Evolutionary conservation across 768 basidiomycete genomes (phyloP).

Genomic region (Termitomyces sp.): DNA sequence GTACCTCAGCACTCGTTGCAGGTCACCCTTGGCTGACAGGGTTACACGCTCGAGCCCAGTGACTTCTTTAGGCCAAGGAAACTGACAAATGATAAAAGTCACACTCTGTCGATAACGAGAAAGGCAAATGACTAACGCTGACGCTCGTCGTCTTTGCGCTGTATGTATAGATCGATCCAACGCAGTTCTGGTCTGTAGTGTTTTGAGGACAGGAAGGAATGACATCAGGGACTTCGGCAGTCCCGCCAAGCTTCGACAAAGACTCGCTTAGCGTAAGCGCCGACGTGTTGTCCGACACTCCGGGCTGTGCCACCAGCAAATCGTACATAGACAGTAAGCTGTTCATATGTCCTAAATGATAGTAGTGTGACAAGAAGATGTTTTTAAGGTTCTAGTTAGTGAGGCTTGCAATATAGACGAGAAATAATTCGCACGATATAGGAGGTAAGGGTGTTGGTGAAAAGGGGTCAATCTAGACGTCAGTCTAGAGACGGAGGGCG

Average conservation of each 20-base stretch:
- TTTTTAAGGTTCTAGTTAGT: not conserved
- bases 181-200: not conserved
- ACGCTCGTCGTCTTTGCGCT: constrained; percentile 41
- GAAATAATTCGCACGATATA: constrained; percentile 1
- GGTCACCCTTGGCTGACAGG: constrained; percentile 63
- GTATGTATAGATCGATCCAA: constrained; percentile 33
- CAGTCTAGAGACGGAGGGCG: not conserved
- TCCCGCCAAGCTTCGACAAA: constrained; percentile 2
- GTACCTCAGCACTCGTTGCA: constrained; percentile 66
- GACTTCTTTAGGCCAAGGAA: constrained; percentile 44
- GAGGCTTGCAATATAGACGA: not conserved
- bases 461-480: not conserved
- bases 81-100: constrained; percentile 23
- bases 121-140: constrained; percentile 22
- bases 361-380: not conserved
- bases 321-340: not conserved
- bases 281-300: not conserved
- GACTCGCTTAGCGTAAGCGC: constrained; percentile 6
- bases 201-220: not conserved
- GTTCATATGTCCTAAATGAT: not conserved
- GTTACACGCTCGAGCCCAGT: constrained; percentile 67
- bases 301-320: not conserved
- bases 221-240: not conserved
- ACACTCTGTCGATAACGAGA: not conserved
- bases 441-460: not conserved